phyloP scores from a whole-genome alignment of 1,284 basidiomycete genomes.

The Irpex sp. region DNA sequence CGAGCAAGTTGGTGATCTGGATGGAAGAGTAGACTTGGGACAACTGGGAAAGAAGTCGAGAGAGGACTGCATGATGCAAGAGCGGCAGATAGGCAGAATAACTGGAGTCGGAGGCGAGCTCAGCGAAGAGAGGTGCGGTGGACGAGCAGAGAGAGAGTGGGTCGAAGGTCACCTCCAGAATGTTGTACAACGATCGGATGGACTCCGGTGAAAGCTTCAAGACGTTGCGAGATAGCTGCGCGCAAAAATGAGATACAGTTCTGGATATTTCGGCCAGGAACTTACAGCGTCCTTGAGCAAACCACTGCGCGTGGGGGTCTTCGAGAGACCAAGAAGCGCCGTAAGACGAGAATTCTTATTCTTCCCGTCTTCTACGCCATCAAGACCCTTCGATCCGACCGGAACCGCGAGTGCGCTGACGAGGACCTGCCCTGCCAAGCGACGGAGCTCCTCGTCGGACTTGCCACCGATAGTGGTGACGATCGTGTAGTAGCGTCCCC shows the following conservation, averaged over 20 bases:
- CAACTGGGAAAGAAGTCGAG: constrained; percentile 91
- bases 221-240: constrained; percentile 77
- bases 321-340: constrained; percentile 81
- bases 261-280: constrained; percentile 13
- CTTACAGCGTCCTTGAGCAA: constrained; percentile 84
- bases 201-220: constrained; percentile 78
- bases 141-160: constrained; percentile 85
- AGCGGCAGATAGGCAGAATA: constrained; percentile 87
- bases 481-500: constrained; percentile 82
- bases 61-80: constrained; percentile 89
- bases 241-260: constrained; percentile 8
- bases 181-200: constrained; percentile 83
- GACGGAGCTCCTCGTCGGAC: constrained; percentile 75
- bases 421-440: constrained; percentile 89
- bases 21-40: constrained; percentile 94
- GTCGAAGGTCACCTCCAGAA: constrained; percentile 94
- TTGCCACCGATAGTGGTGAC: constrained; percentile 66
- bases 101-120: constrained; percentile 52
- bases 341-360: constrained; percentile 79
- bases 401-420: constrained; percentile 94
- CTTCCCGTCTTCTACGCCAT: constrained; percentile 69
- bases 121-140: constrained; percentile 79
- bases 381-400: constrained; percentile 68
- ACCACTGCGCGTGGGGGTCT: constrained; percentile 84
- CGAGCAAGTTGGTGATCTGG: constrained; percentile 73